Percentiles rank a stretch among this genome's conserved stretches.
Evolutionary conservation across 176 grass and related monocot species (phyloP).

Genomic region (Triticum urartu): DNA sequence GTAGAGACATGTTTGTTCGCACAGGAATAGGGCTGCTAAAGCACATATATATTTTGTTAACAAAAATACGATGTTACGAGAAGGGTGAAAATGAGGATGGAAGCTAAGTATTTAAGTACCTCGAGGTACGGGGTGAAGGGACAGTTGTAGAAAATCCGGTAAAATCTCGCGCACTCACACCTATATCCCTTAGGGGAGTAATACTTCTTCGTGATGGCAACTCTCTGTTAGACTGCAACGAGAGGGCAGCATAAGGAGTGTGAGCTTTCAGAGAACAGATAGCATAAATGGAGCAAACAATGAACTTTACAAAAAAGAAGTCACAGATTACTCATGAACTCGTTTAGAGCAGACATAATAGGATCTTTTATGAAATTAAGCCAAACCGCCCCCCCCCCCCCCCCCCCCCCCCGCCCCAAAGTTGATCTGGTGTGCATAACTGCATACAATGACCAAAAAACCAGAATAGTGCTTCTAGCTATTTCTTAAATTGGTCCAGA

Average conservation of each 20-base stretch:
- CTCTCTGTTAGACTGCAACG: slow-evolving; percentile 52
- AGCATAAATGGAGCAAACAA: neutral
- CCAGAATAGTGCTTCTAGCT: neutral
- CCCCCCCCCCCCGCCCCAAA: neutral
- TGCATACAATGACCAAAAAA: neutral
- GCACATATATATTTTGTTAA: slow-evolving; percentile 19
- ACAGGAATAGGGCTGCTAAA: slow-evolving; percentile 42
- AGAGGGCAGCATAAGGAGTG: slow-evolving; percentile 1
- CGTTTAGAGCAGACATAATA: neutral
- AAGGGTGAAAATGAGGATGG: neutral
- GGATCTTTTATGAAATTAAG: slow-evolving; percentile 2
- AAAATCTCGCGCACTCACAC: slow-evolving; percentile 38
- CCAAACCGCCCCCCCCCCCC: neutral
- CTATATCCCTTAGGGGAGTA: slow-evolving; percentile 65
- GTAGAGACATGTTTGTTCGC: slow-evolving; percentile 76
- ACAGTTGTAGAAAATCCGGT: slow-evolving; percentile 44
- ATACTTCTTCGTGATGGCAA: slow-evolving; percentile 60
- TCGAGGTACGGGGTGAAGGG: slow-evolving; percentile 44
- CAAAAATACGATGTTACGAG: neutral
- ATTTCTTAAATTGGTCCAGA: neutral
- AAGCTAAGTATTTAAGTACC: slow-evolving; percentile 32
- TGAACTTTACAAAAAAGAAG: neutral
- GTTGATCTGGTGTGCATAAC: neutral
- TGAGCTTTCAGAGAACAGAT: slow-evolving; percentile 13
- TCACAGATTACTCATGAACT: slow-evolving; percentile 9